Evolutionary conservation across 768 basidiomycete species (phyloP), one percentile per base, ranked within the genome.

Genomic region (Agrocybe praecox): DNA sequence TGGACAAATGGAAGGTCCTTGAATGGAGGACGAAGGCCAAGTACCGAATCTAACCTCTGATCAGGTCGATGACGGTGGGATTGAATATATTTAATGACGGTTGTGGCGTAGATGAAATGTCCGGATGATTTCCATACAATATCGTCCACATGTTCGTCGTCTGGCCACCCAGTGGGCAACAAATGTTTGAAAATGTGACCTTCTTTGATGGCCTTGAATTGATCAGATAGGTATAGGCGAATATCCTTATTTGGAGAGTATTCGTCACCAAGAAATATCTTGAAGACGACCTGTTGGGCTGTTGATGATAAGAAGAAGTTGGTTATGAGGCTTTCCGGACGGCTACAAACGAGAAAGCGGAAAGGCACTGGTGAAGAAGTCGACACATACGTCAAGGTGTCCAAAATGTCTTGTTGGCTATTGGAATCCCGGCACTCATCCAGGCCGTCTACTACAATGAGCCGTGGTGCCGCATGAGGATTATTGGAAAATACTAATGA

Each of bases 391-490:
- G 10, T 8, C 17, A 21, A 17, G 11, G 32, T 12, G 22, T 42
- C 24, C 7, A 61, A 24, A 2, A 64, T 17, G 18, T 55, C 50
- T 1, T 23, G 29, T 23, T 62, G 59, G 17, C 32, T 43, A 1
- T 49, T 49, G 18, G 40, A n/a, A 7, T 49, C 52, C 8, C 21
- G 26, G 36, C 65, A 66, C 49, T 66, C 60, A 24, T 66, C 64
- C 5, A 65, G 51, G 2, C 64, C 64, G 45, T 65, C 64, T 14
- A 65, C 24, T 43, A 65, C 44, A 22, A 61, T 51, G 21, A 60
- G 24, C n/a, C 46, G 32, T 10, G 51, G 49, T n/a, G 26, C 8
- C 2, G 18, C 45, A 12, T 15, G 42, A n/a, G 18, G 40, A 10
- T 4, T 46, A 17, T 8, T 2, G 8, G 14, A 5, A 8, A n/a